Base-by-base conservation (phyloP, 768 basidiomycete genomes). In the Naganishia randhawae region DNA sequence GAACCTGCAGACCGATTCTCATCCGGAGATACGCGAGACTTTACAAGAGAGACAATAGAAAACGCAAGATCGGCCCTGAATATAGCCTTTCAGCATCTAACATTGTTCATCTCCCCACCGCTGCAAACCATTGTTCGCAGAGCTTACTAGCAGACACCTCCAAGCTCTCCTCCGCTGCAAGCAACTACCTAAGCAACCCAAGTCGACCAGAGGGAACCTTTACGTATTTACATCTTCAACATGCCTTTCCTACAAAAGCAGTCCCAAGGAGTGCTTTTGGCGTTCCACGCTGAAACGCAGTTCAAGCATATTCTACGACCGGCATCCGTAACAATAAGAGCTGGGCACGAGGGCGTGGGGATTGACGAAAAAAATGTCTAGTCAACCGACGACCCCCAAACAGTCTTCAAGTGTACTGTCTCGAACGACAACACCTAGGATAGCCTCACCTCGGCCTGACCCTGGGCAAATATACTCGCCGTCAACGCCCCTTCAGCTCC, bases 381-480 rank as follows among this genome's bases (percentile, higher is more conserved):
- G 39, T 29, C 57, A 19, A 61, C 57, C 57, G 13, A 61, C 57
- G 17, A 61, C 57, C 22, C 57, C 57, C 4, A 61, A 41, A 41
- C 57, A 61, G 22, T 61, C 57, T 8, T 39, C 57, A 8, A 13
- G 17, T 9, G 25, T 29, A 10, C 39, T 25, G 27, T 39, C 37
- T 22, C 57, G 57, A 1, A 29, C 37, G 7, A 41, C 57, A 27
- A 41, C 57, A 7, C 37, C 57, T 16, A 61, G 37, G 57, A 27
- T 61, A 61, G 57, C 57, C 16, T 61, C 57, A 42, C 57, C 57
- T 42, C 57, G 57, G 41, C 57, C 57, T 1, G 39, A 42, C 2
- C 57, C 57, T 22, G 57, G 57, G 41, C 57, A 61, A n/a, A 41
- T 61, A 39, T 57, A 67, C 41, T 42, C 53, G 22, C 66, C 66